Conservation (phyloP, 192 early-diverging fungal species). For the Coemansia nantahalensis region DNA sequence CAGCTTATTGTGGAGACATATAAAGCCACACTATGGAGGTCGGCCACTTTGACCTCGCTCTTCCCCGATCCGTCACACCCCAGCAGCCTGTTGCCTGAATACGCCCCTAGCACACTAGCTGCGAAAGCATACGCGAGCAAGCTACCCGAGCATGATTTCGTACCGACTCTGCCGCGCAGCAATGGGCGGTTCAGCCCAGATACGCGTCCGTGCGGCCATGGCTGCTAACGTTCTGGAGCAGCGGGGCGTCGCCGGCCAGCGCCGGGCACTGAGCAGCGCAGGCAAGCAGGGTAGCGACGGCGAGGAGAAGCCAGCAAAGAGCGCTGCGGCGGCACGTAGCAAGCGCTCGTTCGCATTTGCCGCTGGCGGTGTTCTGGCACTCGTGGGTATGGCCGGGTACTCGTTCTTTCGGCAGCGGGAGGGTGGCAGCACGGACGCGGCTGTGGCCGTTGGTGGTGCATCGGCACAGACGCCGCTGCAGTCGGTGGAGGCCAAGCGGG, state of each 20-base stretch:
- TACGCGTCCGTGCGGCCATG: not conserved
- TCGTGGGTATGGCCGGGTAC: constrained; percentile 36
- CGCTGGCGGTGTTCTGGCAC: constrained; percentile 31
- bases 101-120: no score
- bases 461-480: constrained; percentile 15
- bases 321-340: not conserved
- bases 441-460: no score
- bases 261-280: not conserved
- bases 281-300: not conserved
- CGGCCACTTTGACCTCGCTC: no score
- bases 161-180: not conserved
- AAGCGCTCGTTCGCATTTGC: constrained; percentile 44
- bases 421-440: not conserved
- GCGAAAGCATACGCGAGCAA: no score
- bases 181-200: not conserved
- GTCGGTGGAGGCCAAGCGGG: constrained; percentile 36
- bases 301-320: no score
- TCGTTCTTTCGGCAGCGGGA: constrained; percentile 26
- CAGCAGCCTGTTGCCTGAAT: no score
- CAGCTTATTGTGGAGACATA: no score
- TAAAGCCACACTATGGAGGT: no score
- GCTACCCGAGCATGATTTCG: not conserved
- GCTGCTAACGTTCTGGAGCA: not conserved
- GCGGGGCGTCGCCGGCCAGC: not conserved
- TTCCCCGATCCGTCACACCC: no score